Percentiles rank a stretch among this genome's conserved stretches.
Evolutionary conservation across 2,329 filamentous ascomycete species (phyloP).

Genomic region (Trichoderma lentiforme): DNA sequence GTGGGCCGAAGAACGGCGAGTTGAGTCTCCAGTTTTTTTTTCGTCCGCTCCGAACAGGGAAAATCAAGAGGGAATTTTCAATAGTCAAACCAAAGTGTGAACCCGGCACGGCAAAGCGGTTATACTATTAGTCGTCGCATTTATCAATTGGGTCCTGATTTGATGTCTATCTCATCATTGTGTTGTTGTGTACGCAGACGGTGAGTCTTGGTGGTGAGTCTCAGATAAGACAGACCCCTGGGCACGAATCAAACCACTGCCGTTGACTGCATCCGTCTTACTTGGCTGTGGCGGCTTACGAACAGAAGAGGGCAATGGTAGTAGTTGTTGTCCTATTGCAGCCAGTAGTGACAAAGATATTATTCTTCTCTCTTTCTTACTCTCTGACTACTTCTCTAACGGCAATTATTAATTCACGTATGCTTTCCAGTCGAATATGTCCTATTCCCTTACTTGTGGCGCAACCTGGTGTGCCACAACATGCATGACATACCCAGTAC

Average conservation of each 20-base stretch:
- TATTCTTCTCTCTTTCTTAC: not conserved
- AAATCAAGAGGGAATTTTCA: not conserved
- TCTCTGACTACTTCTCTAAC: not conserved
- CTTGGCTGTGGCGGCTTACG: not conserved
- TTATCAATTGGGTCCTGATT: not conserved
- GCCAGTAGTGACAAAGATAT: not conserved
- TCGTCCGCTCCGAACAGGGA: not conserved
- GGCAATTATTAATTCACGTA: not conserved
- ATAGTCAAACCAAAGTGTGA: not conserved
- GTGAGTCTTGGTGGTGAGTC: not conserved
- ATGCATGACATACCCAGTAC: not conserved
- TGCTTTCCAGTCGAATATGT: too few species aligned
- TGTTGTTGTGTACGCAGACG: too few species aligned
- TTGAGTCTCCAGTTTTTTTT: not conserved
- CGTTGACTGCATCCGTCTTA: not conserved
- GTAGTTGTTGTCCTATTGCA: not conserved
- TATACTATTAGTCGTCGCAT: not conserved
- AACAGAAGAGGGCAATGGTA: not conserved
- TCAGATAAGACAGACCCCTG: not conserved
- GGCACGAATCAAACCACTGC: not conserved
- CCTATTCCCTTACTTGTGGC: not conserved
- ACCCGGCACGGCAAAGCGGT: not conserved
- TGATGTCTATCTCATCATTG: not conserved
- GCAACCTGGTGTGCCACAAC: not conserved
- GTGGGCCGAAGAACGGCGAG: not conserved